Evolutionary conservation across 2,329 filamentous ascomycete species (phyloP), one percentile per base, ranked within the genome.

Genomic region (Venturia carpophila): DNA sequence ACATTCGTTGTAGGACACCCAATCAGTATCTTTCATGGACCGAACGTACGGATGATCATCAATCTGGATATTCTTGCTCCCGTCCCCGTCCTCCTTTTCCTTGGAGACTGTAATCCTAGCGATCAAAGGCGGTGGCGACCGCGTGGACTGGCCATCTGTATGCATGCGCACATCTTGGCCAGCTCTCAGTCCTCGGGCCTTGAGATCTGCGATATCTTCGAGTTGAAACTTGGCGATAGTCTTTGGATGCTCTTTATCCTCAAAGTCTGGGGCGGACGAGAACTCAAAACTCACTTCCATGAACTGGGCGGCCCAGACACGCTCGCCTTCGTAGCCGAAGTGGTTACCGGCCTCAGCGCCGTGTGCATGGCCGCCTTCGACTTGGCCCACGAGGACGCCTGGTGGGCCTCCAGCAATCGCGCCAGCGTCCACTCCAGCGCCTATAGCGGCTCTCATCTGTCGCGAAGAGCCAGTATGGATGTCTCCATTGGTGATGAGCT

Each of bases 221-320:
- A 67, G 52, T 6, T 56, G 30, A 15, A 67, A 65, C 1, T 63
- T 47, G n/a, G 21, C 30, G 30, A 67, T 67, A 27, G 65, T 66
- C 39, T 61, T 65, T 4, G 66, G 66, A 30, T 37, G n/a, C 30
- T 49, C 60, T 24, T 41, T 63, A 9, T 61, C 41, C 41, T 65
- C 47, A 1, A 37, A 17, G 27, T 67, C 66, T 30, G 24, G 55
- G 2, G 47, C 37, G 2, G 42, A 7, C 3, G 62, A 65, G 27
- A 62, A 67, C 17, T 66, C 62, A 34, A 67, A 65, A 30, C 24
- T 62, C 5, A 67, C 63, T 58, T 66, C 65, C 66, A 67, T 67
- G 43, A 67, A 67, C 27, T 67, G 66, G 7, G 66, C 66, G 13
- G 66, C 66, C 66, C 66, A 67, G 3, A 67, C 65, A 27, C 66